Base-by-base conservation (phyloP, 2,329 filamentous ascomycete genomes). In the Chaetothyriales sp. region DNA sequence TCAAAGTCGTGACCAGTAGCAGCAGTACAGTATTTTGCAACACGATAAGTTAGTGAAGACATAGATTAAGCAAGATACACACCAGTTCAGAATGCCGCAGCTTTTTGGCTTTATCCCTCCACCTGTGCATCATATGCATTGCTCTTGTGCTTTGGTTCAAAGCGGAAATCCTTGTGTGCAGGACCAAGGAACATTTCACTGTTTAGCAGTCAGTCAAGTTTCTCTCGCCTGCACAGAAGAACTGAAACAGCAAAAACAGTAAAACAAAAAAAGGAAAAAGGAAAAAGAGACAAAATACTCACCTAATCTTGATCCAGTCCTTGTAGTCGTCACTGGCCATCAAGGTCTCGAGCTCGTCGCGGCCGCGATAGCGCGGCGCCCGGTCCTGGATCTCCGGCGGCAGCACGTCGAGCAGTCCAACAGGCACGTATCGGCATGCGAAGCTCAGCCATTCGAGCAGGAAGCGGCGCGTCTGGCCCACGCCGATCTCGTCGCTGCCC, bases 271-370 rank as follows among this genome's bases (percentile, higher is more conserved):
- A 28, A 19, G 2, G 40, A 18, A 47, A 33, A 15, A 15, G 6
- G 8, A 2, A 44, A 50, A 43, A 5, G 43, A 49, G 55, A 29
- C 18, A 49, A 46, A 45, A 47, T 10, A 75, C 81, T 67, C 78
- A 92, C 89, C 83, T 94, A 63, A 98, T 94, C 74, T 95, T 97
- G 67, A 98, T 89, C 92, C 92, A 98, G 68, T 98, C 92, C 71
- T 84, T 85, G 71, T 94, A 95, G 69, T 97, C 89, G 57, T 81
- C 80, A 69, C 89, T 95, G 13, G 83, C 83, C 70, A 98, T 76
- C 58, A 98, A 71, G n/a, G 87, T 94, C 77, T 98, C 92, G 64
- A 98, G 69, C 50, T 98, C 92, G 68, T 92, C 84, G 53, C 92
- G 77, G 18, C 90, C 89, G 61, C 74, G 78, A 65, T 85, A 98